Conservation (phyloP, 306 rosid genomes). For the Cucurbita ficifolia region DNA sequence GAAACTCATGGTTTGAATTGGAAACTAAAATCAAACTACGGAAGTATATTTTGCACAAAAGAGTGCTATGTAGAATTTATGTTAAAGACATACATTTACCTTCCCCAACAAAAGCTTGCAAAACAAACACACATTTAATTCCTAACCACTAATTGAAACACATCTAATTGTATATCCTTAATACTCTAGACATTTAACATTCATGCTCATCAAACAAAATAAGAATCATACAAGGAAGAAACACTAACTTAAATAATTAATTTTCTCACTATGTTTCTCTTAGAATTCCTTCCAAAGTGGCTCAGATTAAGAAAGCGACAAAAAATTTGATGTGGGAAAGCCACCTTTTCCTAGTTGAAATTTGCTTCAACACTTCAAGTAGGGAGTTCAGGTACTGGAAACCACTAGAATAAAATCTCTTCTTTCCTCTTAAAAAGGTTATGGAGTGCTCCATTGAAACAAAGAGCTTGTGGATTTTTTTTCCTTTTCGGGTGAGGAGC, state of each 20-base stretch:
- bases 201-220: neutral
- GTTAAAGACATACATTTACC: neutral
- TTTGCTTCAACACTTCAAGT: neutral
- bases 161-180: neutral
- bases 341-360: neutral
- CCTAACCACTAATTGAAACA: neutral
- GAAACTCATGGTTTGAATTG: neutral
- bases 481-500: neutral
- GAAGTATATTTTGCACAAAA: neutral
- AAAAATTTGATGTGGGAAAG: neutral
- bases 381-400: no score
- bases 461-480: neutral
- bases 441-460: neutral
- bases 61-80: neutral
- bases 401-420: neutral
- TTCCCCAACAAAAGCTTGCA: neutral
- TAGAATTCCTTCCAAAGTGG: neutral
- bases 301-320: neutral
- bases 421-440: neutral
- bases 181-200: neutral
- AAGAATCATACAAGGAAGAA: no score
- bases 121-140: neutral
- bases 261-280: neutral
- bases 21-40: neutral
- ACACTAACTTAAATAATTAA: neutral